Percentiles rank a stretch among this genome's conserved stretches.
Conservation (phyloP, 2,329 filamentous ascomycete species). For the Colletotrichum navitas region DNA sequence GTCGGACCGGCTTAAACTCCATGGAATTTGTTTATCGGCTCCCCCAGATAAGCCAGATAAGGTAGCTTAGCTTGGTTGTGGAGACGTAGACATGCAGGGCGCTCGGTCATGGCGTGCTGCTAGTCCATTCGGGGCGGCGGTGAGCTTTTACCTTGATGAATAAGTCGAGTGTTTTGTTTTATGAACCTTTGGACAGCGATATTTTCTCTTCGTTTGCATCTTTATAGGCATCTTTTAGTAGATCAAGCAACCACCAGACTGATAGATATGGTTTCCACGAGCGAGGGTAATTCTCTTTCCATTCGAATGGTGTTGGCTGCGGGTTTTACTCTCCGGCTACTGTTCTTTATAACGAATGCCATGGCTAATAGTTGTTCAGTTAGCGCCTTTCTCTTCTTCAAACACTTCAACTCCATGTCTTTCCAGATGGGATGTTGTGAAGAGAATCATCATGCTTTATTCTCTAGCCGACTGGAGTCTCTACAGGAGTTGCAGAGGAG, state of each 20-base stretch:
- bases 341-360: not conserved
- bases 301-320: not conserved
- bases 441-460: not conserved
- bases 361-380: not conserved
- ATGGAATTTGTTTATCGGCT: slow-evolving; percentile 10
- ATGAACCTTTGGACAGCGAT: not conserved
- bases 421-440: not conserved
- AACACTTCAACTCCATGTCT: not conserved
- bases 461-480: not conserved
- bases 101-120: slow-evolving; percentile 15
- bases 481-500: not conserved
- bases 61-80: slow-evolving; percentile 1
- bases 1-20: slow-evolving; percentile 6
- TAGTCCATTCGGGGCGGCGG: not conserved
- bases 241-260: not conserved
- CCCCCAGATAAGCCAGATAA: slow-evolving; percentile 2
- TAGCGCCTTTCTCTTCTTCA: not conserved
- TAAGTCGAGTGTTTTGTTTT: not conserved
- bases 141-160: slow-evolving; percentile 14
- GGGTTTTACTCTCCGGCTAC: not conserved
- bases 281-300: not conserved
- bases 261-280: too few species aligned
- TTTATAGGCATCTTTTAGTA: not conserved
- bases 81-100: not conserved
- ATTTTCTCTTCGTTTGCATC: not conserved